Evolutionary conservation across 164 flowering plant genomes (phyloP), one percentile per base, ranked within the genome.

Genomic region (Pachysandra terminalis): DNA sequence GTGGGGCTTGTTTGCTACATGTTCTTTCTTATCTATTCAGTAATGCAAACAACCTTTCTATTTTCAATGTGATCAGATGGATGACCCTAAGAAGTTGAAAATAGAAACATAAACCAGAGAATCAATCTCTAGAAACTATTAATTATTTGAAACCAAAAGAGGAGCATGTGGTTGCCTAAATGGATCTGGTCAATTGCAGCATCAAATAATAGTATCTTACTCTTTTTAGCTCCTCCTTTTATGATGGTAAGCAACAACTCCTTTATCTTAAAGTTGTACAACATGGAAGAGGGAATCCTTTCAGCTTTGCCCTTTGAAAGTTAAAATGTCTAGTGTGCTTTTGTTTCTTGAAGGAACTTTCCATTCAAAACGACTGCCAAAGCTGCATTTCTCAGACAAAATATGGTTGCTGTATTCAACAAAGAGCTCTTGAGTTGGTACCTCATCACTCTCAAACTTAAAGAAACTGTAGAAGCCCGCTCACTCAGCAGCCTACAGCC

Each of bases 401-500:
- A 68, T 76, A 85, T 87, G 88, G 92, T 81, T 19, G 89, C 90
- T 64, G 90, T 87, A 14, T 85, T 75, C 84, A 86, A 86, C 87
- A 83, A 83, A 65, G 88, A 88, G 70, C 82, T 88, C 28, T 73
- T 85, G 79, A 84, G 90, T 51, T 86, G 88, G 92, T 84, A 86
- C 66, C 81, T 87, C 23, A 81, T 88, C 68, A 84, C 90, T 26
- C 79, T 87, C 64, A 87, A 87, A 63, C 90, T 86, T 78, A 77
- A 80, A 63, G 85, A 86, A 81, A 82, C 87, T 3, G 79, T 83
- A 2, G 87, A 74, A 57, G 72, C 60, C 54, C 41, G 62, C 63
- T 66, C 72, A 3, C 49, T 76, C n/a, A 52, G 75, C n/a, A n/a
- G 71, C 19, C 56, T 64, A 65, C 70, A 65, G 15, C 74, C 62